Evolutionary conservation across 2,329 filamentous ascomycete species (phyloP), one percentile per base, ranked within the genome.

Genomic region (Fusarium sp.): DNA sequence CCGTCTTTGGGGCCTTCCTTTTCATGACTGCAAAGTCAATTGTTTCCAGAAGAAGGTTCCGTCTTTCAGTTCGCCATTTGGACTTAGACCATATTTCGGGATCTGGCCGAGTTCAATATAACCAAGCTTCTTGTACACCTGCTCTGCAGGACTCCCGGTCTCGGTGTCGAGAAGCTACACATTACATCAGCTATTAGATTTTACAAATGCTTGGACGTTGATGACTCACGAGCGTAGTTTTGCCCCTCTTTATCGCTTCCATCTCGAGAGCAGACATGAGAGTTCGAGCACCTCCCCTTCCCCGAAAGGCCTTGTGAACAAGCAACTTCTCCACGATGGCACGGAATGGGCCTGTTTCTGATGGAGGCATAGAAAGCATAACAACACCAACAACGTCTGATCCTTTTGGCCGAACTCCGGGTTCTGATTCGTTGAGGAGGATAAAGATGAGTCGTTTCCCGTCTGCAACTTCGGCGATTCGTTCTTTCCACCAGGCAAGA

Each of bases 31-130:
- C 36, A 90, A 38, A 37, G 54, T n/a, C 28, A 65, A 77, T 59
- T 86, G 82, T 77, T 89, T 89, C 76, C 88, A 90, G 70, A 88
- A 87, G 69, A 88, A 86, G 1, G 83, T 82, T 53, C 83, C 84
- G 64, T 84, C 83, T 66, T 81, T 83, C 56, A 85, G 75, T 44
- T 81, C 82, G 28, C 84, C 82, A 12, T 80, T 79, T 18, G 84
- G 85, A 68, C 80, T 84, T 57, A 84, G 77, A 51, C 80, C 83
- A 77, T 85, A 88, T 44, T 81, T 81, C 16, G 86, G 86, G 33
- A 91, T 82, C 51, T 80, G 83, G 28, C 88, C 88, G 16, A 86
- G 76, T 73, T 85, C 82, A 10, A 77, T 78, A 71, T 88, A 91
- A 6, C 86, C 87, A n/a, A 90, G 78, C 57, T 80, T 83, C 31